Evolutionary conservation across 176 grass and related monocot genomes (phyloP), one percentile per base, ranked within the genome.

Genomic region (Rhynchospora tenuis): DNA sequence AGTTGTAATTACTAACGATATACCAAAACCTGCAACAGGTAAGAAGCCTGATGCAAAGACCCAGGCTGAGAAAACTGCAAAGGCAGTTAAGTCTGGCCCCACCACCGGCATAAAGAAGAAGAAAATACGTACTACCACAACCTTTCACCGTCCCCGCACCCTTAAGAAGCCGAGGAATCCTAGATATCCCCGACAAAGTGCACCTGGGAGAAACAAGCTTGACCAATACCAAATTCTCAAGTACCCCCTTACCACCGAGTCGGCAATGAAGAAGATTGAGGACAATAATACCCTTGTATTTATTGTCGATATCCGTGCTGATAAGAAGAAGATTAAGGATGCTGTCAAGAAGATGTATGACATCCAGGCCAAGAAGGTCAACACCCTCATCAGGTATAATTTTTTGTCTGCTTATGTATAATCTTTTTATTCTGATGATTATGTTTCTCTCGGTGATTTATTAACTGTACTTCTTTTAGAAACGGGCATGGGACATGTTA

Each of bases 321-420:
- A 94, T 81, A 94, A 91, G 86, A 94, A 94, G 47, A 94, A 91
- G 88, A 94, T 94, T 44, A 94, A 94, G 88, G 92, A 88, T 62
- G 90, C 90, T 4, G 88, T 94, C 19, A 94, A 94, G 84, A 91
- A 91, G 76, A 91, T 94, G 92, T 94, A 94, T 0, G 90, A 91
- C 81, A 94, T 94, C 29, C 88, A 94, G 54, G 92, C 92, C 9
- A 94, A 94, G 81, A 94, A 94, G 73, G 90, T 94, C 45, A 91
- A 94, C 84, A 94, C 92, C 12, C 85, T 91, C 33, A 91, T 94
- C 61, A 94, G 92, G 92, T 94, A 59, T 65, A 66, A 66, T n/a
- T 64, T n/a, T 17, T 50, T 31, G 23, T 55, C 17, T 77, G 26
- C 10, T 77, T 3, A 52, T 31, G 14, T 56, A 52, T 29, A 12